A percentile compares a stretch with the other conserved stretches of the same genome.
Conservation (phyloP, 2,329 filamentous ascomycete genomes). For the Anthostomella pinea region DNA sequence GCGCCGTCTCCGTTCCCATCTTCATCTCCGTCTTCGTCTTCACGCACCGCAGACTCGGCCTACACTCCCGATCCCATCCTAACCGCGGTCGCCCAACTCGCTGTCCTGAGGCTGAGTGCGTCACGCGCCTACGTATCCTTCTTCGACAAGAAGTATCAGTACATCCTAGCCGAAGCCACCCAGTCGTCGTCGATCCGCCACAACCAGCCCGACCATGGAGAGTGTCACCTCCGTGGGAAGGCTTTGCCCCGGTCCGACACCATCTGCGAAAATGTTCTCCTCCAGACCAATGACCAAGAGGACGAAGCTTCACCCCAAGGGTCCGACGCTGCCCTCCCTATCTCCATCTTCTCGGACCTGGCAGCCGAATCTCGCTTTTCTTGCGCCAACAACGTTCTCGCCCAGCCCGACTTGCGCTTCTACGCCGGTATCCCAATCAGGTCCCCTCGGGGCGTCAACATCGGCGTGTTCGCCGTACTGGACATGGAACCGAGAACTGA, state of each 20-base stretch:
- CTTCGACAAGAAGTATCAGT: conserved; percentile 47
- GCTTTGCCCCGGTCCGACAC: conserved; percentile 29
- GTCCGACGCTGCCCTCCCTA: conserved; percentile 23
- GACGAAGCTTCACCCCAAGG: background rate
- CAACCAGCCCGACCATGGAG: conserved; percentile 4
- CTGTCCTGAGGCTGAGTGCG: conserved; percentile 40
- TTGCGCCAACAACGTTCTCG: background rate
- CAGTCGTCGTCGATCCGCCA: conserved; percentile 34
- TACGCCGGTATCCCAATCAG: conserved; percentile 17
- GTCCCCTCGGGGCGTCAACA: conserved; percentile 12
- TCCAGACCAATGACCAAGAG: background rate
- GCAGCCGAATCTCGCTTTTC: background rate
- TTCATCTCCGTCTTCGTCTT: background rate
- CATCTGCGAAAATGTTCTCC: conserved; percentile 32
- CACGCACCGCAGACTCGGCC: background rate
- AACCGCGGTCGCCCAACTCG: conserved; percentile 50
- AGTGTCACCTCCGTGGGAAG: conserved; percentile 28
- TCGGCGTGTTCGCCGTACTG: conserved; percentile 15
- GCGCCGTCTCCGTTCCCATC: background rate
- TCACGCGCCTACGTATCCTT: conserved; percentile 47
- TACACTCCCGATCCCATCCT: conserved; percentile 36
- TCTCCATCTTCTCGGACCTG: conserved; percentile 36
- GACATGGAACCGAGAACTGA: conserved; percentile 9
- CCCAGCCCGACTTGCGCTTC: conserved; percentile 7
- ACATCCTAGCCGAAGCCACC: conserved; percentile 51